Conservation (phyloP, 2,329 filamentous ascomycete genomes). For the Colletotrichum tropicale region DNA sequence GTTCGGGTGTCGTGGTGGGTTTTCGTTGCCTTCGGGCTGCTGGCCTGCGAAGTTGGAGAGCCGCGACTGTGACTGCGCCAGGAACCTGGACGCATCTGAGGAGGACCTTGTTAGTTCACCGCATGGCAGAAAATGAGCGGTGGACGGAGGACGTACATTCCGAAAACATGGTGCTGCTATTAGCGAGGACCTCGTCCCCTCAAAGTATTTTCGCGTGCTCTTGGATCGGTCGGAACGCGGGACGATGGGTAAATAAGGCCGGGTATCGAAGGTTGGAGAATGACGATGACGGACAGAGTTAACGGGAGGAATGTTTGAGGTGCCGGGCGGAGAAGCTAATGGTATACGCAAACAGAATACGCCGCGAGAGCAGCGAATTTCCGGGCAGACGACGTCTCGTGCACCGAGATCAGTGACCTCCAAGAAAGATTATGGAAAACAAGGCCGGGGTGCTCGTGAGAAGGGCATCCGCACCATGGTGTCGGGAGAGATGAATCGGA, state of each 20-base stretch:
- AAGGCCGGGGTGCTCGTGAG: slow-evolving; percentile 17
- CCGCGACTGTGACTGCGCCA: slow-evolving; percentile 94
- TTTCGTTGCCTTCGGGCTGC: slow-evolving; percentile 56
- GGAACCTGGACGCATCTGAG: slow-evolving; percentile 92
- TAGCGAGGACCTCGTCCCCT: slow-evolving; percentile 22
- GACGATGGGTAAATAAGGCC: slow-evolving; percentile 10
- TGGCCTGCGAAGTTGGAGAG: slow-evolving; percentile 72
- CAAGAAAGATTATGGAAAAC: background rate
- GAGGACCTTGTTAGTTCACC: slow-evolving; percentile 23
- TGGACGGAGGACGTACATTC: slow-evolving; percentile 72
- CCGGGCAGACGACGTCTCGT: background rate
- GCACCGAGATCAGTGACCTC: background rate
- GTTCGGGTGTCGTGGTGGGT: slow-evolving; percentile 33
- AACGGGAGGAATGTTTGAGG: slow-evolving; percentile 11
- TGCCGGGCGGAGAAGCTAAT: slow-evolving; percentile 3
- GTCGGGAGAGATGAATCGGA: slow-evolving; percentile 10
- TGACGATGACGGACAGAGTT: slow-evolving; percentile 14
- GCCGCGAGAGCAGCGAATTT: background rate
- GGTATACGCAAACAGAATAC: slow-evolving; percentile 17
- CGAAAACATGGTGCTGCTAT: slow-evolving; percentile 55
- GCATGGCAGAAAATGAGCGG: background rate
- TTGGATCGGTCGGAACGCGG: background rate
- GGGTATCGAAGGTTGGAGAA: background rate
- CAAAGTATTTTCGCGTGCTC: background rate
- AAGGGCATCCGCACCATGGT: slow-evolving; percentile 12